These are phyloP conservation scores for Aechmea fasciata DNA, from an alignment of 176 grass and related monocot genomes.

Conservation along the genomic window DNA sequence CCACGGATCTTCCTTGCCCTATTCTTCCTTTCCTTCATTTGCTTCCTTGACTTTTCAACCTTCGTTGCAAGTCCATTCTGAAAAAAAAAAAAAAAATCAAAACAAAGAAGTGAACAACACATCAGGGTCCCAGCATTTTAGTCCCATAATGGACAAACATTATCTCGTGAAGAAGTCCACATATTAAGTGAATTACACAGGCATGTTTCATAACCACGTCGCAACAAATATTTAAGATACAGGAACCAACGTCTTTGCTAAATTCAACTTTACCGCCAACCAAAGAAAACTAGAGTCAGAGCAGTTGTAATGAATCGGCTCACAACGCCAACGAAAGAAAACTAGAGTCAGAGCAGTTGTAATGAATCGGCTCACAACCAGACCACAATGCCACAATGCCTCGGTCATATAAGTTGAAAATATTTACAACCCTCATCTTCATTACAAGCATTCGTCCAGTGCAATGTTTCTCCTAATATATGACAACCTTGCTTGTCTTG, in stretches of 20 bases:
- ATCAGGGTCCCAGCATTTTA: neutral
- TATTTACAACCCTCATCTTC: neutral
- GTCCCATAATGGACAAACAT: neutral
- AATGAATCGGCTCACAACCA: neutral
- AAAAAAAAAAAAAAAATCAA: neutral
- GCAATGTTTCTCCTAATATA: too few relatives aligned
- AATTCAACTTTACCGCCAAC: neutral
- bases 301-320: neutral
- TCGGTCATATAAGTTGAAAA: neutral
- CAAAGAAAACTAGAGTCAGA: neutral
- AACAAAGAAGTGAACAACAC: slow-evolving; percentile 1
- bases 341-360: neutral
- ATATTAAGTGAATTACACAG: neutral
- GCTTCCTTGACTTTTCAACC: slow-evolving; percentile 89
- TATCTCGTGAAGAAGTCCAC: neutral
- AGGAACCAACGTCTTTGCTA: neutral
- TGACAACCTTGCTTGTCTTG: too few relatives aligned
- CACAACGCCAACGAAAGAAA: too few relatives aligned
- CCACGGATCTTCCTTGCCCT: slow-evolving; percentile 81
- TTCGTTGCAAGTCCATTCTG: slow-evolving; percentile 95
- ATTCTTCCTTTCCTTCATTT: slow-evolving; percentile 92
- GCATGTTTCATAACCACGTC: neutral
- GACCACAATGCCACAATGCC: neutral
- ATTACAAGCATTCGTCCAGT: too few relatives aligned
- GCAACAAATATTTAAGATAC: neutral